These are phyloP conservation scores for Colletotrichum graminicola DNA, from an alignment of 2,329 filamentous ascomycete genomes.

Conservation along the genomic window DNA sequence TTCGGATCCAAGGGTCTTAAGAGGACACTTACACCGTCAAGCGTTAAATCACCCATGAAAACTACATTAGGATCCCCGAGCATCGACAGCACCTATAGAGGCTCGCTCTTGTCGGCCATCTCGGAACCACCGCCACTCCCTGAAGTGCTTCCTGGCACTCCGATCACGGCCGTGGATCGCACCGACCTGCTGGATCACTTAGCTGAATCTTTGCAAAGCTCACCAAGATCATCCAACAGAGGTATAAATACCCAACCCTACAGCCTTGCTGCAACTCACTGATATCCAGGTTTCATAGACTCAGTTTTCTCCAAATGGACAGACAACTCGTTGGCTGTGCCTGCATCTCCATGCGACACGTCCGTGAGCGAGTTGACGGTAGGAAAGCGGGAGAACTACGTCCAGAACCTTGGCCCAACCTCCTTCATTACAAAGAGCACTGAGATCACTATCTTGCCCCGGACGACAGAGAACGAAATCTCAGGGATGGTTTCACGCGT, in stretches of 20 bases:
- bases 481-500: constrained; percentile 53
- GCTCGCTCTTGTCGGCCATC: constrained; percentile 32
- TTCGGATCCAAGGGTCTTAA: constrained; percentile 57
- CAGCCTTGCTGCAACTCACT: constrained; percentile 41
- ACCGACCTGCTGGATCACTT: constrained; percentile 25
- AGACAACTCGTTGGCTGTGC: constrained; percentile 49
- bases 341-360: constrained; percentile 51
- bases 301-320: constrained; percentile 62
- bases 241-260: constrained; percentile 46
- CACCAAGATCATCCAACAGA: constrained; percentile 51
- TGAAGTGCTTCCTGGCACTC: constrained; percentile 21
- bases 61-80: constrained; percentile 24
- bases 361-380: constrained; percentile 48
- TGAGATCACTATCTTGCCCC: constrained; percentile 53
- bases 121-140: constrained; percentile 28
- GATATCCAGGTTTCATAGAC: constrained; percentile 49
- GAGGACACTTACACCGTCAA: constrained; percentile 47
- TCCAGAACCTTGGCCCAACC: constrained; percentile 56
- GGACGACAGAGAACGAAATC: constrained; percentile 49
- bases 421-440: constrained; percentile 59
- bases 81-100: constrained; percentile 35
- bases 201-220: constrained; percentile 30
- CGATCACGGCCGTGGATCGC: constrained; percentile 18
- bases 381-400: constrained; percentile 49
- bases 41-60: constrained; percentile 43